Conservation (phyloP, 768 basidiomycete genomes). For the Plicaturopsis crispa region DNA sequence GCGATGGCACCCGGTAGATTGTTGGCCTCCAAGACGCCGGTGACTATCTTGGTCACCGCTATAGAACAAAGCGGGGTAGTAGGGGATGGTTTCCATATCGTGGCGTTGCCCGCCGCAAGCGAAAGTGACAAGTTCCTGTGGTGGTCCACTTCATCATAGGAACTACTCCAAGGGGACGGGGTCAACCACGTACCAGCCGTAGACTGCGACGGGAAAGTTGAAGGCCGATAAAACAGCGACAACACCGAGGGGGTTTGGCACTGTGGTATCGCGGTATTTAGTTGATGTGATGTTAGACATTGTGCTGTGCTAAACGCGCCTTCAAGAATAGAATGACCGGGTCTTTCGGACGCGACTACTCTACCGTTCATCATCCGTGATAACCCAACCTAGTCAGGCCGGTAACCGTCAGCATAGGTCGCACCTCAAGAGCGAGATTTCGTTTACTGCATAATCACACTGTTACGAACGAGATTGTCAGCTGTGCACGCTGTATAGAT, state of each 20-base stretch:
- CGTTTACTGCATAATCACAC: constrained; percentile 97
- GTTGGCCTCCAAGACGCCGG: constrained; percentile 74
- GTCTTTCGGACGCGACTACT: constrained; percentile 81
- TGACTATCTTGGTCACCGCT: constrained; percentile 81
- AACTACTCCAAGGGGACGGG: constrained; percentile 38
- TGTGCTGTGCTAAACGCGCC: constrained; percentile 30
- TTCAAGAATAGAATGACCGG: constrained; percentile 88
- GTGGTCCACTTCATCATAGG: constrained; percentile 57
- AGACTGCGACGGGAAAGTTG: constrained; percentile 94
- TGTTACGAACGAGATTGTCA: constrained; percentile 19
- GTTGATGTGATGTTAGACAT: constrained; percentile 5
- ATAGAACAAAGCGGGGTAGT: constrained; percentile 87
- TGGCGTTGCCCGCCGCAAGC: constrained; percentile 85
- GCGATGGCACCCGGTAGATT: constrained; percentile 81
- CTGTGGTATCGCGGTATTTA: constrained; percentile 35
- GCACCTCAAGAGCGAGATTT: too few species aligned
- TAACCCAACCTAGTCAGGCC: too few species aligned
- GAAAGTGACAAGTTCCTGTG: constrained; percentile 88
- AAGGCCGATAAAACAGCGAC: constrained; percentile 56
- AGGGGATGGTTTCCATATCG: constrained; percentile 92
- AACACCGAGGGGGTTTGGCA: constrained; percentile 83
- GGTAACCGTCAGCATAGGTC: too few species aligned
- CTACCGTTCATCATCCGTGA: constrained; percentile 93
- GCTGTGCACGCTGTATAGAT: too few species aligned
- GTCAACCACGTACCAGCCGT: constrained; percentile 59